Evolutionary conservation across 2,329 filamentous ascomycete genomes (phyloP).

Genomic region (Geosmithia morbida): DNA sequence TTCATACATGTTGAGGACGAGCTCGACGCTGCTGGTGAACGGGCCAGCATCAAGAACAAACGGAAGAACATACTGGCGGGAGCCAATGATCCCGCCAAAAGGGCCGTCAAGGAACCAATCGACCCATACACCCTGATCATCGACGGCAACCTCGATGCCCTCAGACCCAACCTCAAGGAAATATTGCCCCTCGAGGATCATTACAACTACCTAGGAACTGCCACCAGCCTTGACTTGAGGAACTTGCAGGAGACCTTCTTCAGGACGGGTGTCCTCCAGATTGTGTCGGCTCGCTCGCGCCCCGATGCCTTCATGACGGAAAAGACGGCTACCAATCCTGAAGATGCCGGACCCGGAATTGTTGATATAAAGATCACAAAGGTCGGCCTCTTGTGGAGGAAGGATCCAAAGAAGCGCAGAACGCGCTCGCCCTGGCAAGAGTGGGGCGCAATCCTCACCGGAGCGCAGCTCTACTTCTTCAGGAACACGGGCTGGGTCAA

Average conservation of each 20-base stretch:
- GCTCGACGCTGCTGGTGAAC: slow-evolving; percentile 62
- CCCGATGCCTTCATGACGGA: slow-evolving; percentile 93
- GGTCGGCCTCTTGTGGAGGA: slow-evolving; percentile 87
- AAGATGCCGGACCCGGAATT: slow-evolving; percentile 78
- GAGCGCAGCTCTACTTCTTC: slow-evolving; percentile 96
- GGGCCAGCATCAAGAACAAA: slow-evolving; percentile 55
- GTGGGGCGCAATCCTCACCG: slow-evolving; percentile 92
- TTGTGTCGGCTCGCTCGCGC: slow-evolving; percentile 82
- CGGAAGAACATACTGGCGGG: slow-evolving; percentile 57
- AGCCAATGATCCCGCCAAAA: slow-evolving; percentile 34
- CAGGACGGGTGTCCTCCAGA: slow-evolving; percentile 82
- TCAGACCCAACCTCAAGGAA: slow-evolving; percentile 81
- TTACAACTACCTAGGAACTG: slow-evolving; percentile 74
- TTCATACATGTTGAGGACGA: slow-evolving; percentile 98
- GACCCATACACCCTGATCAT: slow-evolving; percentile 93
- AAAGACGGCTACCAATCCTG: slow-evolving; percentile 68
- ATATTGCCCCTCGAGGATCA: slow-evolving; percentile 85
- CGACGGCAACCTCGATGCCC: slow-evolving; percentile 68
- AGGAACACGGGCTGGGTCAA: slow-evolving; percentile 89
- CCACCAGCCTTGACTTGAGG: slow-evolving; percentile 60
- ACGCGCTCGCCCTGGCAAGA: slow-evolving; percentile 95
- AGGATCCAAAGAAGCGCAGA: slow-evolving; percentile 87
- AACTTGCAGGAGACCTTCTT: slow-evolving; percentile 82
- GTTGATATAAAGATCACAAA: slow-evolving; percentile 98
- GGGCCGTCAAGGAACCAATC: slow-evolving; percentile 65